A percentile compares a stretch with the other conserved stretches of the same genome.
Evolutionary conservation across 768 basidiomycete species (phyloP).

Genomic region (Lentinus tigrinus): DNA sequence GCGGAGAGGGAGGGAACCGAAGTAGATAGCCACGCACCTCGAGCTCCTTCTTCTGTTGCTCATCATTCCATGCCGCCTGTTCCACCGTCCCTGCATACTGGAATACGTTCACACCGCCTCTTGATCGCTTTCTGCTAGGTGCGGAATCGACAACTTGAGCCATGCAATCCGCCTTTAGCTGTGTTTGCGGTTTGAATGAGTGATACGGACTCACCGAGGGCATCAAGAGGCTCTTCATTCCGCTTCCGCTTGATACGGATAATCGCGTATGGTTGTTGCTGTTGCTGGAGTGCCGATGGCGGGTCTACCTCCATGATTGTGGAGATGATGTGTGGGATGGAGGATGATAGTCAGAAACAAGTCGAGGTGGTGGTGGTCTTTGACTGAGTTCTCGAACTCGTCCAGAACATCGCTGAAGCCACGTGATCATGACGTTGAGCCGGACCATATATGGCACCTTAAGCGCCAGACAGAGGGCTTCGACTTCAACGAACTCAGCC

Average conservation of each 20-base stretch:
- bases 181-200: neutral
- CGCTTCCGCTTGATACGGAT: slow-evolving; percentile 82
- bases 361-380: neutral
- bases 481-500: too few species aligned
- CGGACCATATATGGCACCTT: too few species aligned
- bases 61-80: slow-evolving; percentile 64
- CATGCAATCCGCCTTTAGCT: neutral
- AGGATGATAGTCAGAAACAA: neutral
- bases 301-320: slow-evolving; percentile 12
- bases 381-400: neutral
- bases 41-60: slow-evolving; percentile 51
- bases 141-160: slow-evolving; percentile 12
- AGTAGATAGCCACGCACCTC: slow-evolving; percentile 46
- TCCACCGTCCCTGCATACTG: slow-evolving; percentile 83
- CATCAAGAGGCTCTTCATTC: slow-evolving; percentile 80
- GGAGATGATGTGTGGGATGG: neutral
- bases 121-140: slow-evolving; percentile 60
- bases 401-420: too few species aligned
- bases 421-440: too few species aligned
- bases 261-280: slow-evolving; percentile 61
- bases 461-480: too few species aligned
- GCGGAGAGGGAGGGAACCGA: neutral
- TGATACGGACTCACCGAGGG: slow-evolving; percentile 55
- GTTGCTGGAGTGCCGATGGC: neutral
- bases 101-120: slow-evolving; percentile 58